Evolutionary conservation across 345 rosid species (phyloP).

Genomic region (Adansonia digitata): DNA sequence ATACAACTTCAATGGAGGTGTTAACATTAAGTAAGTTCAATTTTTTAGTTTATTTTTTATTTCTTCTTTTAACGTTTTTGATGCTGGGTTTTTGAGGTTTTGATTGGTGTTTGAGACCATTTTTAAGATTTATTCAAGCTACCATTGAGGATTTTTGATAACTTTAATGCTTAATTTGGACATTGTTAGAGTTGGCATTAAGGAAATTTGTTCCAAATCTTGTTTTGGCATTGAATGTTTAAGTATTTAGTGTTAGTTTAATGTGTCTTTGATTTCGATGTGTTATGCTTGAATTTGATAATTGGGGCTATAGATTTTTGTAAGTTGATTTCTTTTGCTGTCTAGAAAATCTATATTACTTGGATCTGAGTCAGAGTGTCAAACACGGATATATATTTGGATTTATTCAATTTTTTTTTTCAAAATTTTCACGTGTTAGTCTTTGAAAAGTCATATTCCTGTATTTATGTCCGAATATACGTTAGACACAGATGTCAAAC

Average conservation of each 20-base stretch:
- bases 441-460: too few species aligned
- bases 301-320: background rate
- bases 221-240: background rate
- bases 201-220: background rate
- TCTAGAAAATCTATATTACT: too few species aligned
- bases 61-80: background rate
- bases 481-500: too few species aligned
- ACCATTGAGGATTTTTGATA: background rate
- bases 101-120: background rate
- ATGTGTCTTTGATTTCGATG: background rate
- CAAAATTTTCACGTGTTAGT: too few species aligned
- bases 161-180: background rate
- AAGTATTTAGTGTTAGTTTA: background rate
- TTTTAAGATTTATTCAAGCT: background rate
- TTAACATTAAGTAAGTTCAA: conserved; percentile 56
- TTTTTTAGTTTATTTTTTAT: background rate
- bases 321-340: background rate
- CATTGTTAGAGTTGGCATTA: background rate
- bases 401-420: too few species aligned
- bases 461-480: too few species aligned
- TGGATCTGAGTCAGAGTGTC: too few species aligned
- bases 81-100: background rate
- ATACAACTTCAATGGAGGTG: conserved; percentile 65
- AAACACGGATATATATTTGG: too few species aligned
- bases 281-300: background rate